Evolutionary conservation across 768 basidiomycete genomes (phyloP).

Genomic region (Macrolepiota fuliginosa): DNA sequence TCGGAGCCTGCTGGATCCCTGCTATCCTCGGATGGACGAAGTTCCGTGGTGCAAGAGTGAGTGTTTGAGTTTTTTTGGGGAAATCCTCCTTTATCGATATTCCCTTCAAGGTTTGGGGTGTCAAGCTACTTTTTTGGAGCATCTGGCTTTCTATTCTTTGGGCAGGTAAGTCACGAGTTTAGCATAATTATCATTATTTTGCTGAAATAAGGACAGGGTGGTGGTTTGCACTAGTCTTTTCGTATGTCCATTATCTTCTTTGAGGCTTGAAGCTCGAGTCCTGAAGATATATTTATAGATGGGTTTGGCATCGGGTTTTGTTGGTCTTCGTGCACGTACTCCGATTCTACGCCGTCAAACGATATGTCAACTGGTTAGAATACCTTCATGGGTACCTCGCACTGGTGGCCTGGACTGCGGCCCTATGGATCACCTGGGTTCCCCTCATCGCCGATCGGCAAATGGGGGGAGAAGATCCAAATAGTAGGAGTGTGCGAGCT

Average conservation of each 20-base stretch:
- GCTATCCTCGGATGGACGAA: constrained; percentile 7
- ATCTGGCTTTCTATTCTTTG: constrained; percentile 10
- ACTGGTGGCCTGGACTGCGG: constrained; percentile 5
- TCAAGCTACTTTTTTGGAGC: constrained; percentile 5
- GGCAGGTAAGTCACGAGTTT: neutral
- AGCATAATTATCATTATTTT: neutral
- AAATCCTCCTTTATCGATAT: neutral
- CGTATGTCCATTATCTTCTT: neutral
- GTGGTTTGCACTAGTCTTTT: constrained; percentile 8
- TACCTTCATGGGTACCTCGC: constrained; percentile 8
- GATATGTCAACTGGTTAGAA: constrained; percentile 9
- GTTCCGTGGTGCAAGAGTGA: neutral
- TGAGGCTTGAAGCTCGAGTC: no score
- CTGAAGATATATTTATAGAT: neutral
- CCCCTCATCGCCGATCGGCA: constrained; percentile 4
- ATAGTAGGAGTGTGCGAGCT: constrained; percentile 1
- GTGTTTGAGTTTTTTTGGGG: neutral
- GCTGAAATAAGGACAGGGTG: neutral
- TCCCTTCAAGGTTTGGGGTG: constrained; percentile 6
- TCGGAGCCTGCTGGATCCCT: constrained; percentile 6
- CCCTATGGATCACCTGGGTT: constrained; percentile 6
- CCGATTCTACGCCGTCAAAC: neutral
- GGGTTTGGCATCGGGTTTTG: neutral
- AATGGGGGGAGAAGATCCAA: neutral
- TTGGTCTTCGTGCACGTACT: neutral